phyloP scores from a whole-genome alignment of 1,284 basidiomycete species.

The Fomitiporia mediterranea region DNA sequence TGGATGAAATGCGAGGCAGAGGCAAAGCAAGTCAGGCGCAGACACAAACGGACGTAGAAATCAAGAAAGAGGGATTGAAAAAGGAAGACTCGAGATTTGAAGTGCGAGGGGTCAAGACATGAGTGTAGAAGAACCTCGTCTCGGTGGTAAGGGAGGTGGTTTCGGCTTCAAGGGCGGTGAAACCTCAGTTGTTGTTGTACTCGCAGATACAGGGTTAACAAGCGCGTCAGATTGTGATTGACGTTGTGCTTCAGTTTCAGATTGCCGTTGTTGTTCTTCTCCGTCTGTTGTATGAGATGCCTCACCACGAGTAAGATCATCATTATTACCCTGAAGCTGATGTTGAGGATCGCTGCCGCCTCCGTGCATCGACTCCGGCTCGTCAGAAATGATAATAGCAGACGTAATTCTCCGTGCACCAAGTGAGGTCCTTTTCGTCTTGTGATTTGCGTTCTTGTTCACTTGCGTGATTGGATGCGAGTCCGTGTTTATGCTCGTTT shows the following conservation, averaged over 20 bases:
- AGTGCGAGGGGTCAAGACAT: neutral
- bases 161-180: neutral
- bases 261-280: neutral
- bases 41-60: too few relatives aligned
- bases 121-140: slow-evolving; percentile 7
- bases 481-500: neutral
- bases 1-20: too few relatives aligned
- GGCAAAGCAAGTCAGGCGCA: too few relatives aligned
- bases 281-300: neutral
- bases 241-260: too few relatives aligned
- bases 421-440: slow-evolving; percentile 12
- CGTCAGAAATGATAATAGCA: slow-evolving; percentile 4
- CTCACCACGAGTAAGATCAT: neutral
- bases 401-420: slow-evolving; percentile 14
- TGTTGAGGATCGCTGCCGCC: neutral
- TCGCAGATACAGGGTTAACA: neutral
- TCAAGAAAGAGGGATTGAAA: neutral
- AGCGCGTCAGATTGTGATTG: neutral
- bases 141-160: slow-evolving; percentile 18
- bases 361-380: slow-evolving; percentile 3
- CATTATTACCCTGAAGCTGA: neutral
- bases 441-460: too few relatives aligned
- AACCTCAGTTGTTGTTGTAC: neutral
- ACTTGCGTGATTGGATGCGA: too few relatives aligned
- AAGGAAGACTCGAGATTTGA: neutral